phyloP scores from a whole-genome alignment of 2,329 filamentous ascomycete genomes.

The Septoria linicola region DNA sequence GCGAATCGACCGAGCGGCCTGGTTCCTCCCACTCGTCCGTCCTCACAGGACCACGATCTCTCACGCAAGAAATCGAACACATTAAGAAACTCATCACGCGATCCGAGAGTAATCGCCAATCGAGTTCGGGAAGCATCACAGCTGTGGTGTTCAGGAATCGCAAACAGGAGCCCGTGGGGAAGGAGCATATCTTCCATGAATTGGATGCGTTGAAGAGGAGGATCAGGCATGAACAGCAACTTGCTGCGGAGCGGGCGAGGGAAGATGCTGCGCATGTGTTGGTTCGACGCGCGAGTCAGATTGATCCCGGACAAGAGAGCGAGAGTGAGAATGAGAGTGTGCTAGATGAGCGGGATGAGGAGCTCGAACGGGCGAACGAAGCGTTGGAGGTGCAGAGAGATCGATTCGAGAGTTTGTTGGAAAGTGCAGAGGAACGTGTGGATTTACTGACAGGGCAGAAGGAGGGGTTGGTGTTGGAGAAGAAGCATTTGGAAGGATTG shows the following conservation, averaged over 20 bases:
- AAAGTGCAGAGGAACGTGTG: slow-evolving; percentile 37
- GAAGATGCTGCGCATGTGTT: slow-evolving; percentile 11
- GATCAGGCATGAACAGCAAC: slow-evolving; percentile 30
- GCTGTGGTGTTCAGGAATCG: slow-evolving; percentile 31
- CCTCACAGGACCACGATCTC: slow-evolving; percentile 13
- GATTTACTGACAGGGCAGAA: slow-evolving; percentile 37
- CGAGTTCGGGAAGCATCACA: slow-evolving; percentile 27
- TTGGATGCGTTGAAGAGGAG: slow-evolving; percentile 35
- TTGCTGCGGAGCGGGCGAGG: slow-evolving; percentile 13
- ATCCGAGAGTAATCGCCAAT: slow-evolving; percentile 22
- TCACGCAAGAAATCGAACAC: slow-evolving; percentile 32
- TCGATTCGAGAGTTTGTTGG: slow-evolving; percentile 35
- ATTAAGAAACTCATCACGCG: slow-evolving; percentile 31
- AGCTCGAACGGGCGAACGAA: slow-evolving; percentile 32
- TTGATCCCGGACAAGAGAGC: slow-evolving; percentile 26
- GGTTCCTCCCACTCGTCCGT: slow-evolving; percentile 11
- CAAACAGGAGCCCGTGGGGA: slow-evolving; percentile 16
- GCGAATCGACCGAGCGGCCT: slow-evolving; percentile 19
- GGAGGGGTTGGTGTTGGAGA: slow-evolving; percentile 25
- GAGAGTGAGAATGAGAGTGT: slow-evolving; percentile 34
- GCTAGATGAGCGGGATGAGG: slow-evolving; percentile 35
- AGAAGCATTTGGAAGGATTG: slow-evolving; percentile 5
- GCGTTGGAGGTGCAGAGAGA: slow-evolving; percentile 29
- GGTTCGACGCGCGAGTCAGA: slow-evolving; percentile 18
- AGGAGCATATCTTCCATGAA: slow-evolving; percentile 30